Evolutionary conservation across 2,329 filamentous ascomycete species (phyloP), one percentile per base, ranked within the genome.

Genomic region (Botrytis fragariae): DNA sequence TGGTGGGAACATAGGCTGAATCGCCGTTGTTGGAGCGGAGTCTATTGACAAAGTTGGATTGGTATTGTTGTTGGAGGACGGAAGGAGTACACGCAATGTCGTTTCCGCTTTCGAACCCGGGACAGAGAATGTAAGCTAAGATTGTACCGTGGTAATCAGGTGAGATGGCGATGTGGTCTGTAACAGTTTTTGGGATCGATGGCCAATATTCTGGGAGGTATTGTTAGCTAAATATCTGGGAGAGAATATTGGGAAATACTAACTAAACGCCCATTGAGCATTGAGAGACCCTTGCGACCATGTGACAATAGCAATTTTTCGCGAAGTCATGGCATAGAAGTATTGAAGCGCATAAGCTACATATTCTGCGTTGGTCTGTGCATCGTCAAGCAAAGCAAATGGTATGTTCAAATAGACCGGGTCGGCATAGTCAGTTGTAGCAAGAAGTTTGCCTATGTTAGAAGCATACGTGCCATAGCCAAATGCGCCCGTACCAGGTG

Each of bases 321-420:
- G 74, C 35, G 51, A 57, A 9, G 71, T 75, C 22, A 86, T 79
- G 48, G 79, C 81, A 42, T 82, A 79, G 73, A 89, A 83, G 80
- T 89, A 89, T 80, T 89, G 87, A 74, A 89, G 86, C 8, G 87
- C 86, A 78, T 90, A 89, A 4, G 86, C 86, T 57, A 87, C 84
- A 76, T 86, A 88, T 78, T 89, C 87, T 7, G 85, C 80, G 75
- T 86, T 89, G 42, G 81, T 75, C 75, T 89, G 87, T 0, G 82
- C 83, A 73, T 90, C 86, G 35, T 76, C 80, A 16, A 87, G 81
- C 54, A 85, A 82, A 57, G 82, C 81, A 1, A 80, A 80, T 0
- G 87, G 87, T 22, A 89, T 82, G 76, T 89, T 89, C 32, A 90
- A 80, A 84, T 86, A 89, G 29, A 88, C 84, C 0, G 86, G 83